Evolutionary conservation across 148 eudicot species (phyloP).

Genomic region (Amaranthus palmeri): DNA sequence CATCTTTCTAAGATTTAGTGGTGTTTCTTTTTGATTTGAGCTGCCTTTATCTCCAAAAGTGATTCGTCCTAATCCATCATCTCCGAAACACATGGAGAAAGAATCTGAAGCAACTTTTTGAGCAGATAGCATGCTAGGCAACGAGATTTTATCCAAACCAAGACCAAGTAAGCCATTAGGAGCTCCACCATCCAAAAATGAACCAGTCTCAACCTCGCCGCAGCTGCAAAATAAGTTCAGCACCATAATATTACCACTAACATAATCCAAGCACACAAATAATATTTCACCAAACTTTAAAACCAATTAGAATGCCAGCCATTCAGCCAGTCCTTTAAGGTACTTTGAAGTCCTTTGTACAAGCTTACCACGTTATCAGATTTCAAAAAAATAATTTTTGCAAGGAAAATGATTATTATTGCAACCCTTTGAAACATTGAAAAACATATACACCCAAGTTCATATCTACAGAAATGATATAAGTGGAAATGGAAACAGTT

Average conservation of each 20-base stretch:
- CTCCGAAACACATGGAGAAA: conserved; percentile 89
- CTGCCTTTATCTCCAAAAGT: conserved; percentile 83
- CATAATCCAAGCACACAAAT: too few species aligned
- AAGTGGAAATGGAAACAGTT: background rate
- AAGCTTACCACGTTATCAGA: background rate
- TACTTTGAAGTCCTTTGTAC: background rate
- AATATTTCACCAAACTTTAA: background rate
- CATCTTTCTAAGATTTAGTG: conserved; percentile 35
- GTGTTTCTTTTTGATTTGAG: conserved; percentile 64
- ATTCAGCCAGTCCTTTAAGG: background rate
- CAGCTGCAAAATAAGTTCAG: conserved; percentile 46
- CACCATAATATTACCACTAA: background rate
- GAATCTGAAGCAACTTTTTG: conserved; percentile 62
- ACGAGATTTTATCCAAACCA: conserved; percentile 60
- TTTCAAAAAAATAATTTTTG: background rate
- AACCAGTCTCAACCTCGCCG: conserved; percentile 75
- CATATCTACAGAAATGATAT: background rate
- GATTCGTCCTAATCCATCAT: conserved; percentile 61
- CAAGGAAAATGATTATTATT: too few species aligned
- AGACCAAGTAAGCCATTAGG: conserved; percentile 92
- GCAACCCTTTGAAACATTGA: too few species aligned
- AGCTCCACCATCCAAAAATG: conserved; percentile 74
- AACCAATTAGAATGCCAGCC: background rate
- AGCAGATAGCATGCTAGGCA: conserved; percentile 75
- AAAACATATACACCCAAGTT: background rate